Conservation (phyloP, 257 asterid genomes). For the Galeopsis tetrahit region DNA sequence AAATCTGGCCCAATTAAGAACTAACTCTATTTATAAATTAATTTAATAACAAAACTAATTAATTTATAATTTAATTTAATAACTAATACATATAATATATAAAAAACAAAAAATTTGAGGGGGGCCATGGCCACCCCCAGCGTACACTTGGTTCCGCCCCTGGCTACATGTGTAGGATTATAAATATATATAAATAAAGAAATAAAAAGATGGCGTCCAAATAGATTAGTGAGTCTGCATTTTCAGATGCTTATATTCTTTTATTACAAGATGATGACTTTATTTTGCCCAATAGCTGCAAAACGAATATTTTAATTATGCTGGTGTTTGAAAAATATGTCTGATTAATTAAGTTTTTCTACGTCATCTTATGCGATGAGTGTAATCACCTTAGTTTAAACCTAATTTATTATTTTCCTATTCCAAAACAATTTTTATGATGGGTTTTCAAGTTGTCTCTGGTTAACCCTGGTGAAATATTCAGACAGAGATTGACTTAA, state of each 20-base stretch:
- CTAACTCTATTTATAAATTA: no score
- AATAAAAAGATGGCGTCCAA: background rate
- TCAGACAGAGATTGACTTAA: no score
- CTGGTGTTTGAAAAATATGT: background rate
- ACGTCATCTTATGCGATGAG: background rate
- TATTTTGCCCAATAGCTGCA: constrained; percentile 20
- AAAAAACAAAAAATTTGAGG: no score
- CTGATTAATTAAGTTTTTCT: background rate
- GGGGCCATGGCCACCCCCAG: no score
- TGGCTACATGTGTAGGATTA: constrained; percentile 1
- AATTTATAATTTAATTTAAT: no score
- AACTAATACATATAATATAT: no score
- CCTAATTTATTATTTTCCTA: background rate
- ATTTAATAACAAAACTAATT: no score
- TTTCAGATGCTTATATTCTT: constrained; percentile 22
- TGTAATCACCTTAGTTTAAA: background rate
- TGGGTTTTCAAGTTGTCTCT: no score
- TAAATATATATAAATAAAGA: background rate
- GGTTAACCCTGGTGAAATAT: no score
- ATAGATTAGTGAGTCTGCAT: background rate
- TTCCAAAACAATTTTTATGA: no score
- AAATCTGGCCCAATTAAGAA: no score
- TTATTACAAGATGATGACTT: constrained; percentile 26
- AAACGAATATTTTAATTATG: background rate
- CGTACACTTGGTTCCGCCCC: no score